Conservation (phyloP, 1,139 yeast species). For the Pichia norvegensis region DNA sequence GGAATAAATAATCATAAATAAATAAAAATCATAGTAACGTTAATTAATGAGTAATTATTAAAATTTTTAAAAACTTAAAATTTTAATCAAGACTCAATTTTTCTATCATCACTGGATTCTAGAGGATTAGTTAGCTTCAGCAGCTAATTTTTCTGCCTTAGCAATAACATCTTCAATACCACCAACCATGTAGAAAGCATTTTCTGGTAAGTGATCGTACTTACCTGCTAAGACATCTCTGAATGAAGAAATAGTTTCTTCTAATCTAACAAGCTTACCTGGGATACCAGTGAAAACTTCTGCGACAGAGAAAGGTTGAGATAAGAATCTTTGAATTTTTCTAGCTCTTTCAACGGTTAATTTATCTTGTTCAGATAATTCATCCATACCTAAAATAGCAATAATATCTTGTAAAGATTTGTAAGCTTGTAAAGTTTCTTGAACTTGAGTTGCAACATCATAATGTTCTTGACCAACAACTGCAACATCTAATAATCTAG, state of each 20-base stretch:
- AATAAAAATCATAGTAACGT: conserved; percentile 17
- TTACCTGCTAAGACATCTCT: conserved; percentile 96
- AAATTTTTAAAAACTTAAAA: neutral
- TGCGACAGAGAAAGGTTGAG: conserved; percentile 99
- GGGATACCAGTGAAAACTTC: conserved; percentile 99
- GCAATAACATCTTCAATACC: conserved; percentile 97
- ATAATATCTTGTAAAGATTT: conserved; percentile 99
- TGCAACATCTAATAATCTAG: conserved; percentile 94
- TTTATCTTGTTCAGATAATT: conserved; percentile 96
- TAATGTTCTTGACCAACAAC: conserved; percentile 99
- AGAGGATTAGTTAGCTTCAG: conserved; percentile 63
- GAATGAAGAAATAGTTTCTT: conserved; percentile 92
- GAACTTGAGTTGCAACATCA: conserved; percentile 88
- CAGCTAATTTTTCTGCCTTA: conserved; percentile 97
- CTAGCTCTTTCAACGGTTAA: conserved; percentile 99
- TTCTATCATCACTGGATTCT: conserved; percentile 10
- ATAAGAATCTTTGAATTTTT: conserved; percentile 99
- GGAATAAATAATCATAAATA: conserved; percentile 16
- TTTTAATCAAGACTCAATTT: conserved; percentile 3
- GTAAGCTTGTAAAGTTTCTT: conserved; percentile 98
- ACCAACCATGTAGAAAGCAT: conserved; percentile 99
- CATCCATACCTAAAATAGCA: conserved; percentile 99
- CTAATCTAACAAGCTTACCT: conserved; percentile 95
- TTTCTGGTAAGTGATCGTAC: conserved; percentile 97
- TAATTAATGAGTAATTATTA: conserved; percentile 1